Conservation (phyloP, 805 yeast species). For the Wickerhamiella shivajii region DNA sequence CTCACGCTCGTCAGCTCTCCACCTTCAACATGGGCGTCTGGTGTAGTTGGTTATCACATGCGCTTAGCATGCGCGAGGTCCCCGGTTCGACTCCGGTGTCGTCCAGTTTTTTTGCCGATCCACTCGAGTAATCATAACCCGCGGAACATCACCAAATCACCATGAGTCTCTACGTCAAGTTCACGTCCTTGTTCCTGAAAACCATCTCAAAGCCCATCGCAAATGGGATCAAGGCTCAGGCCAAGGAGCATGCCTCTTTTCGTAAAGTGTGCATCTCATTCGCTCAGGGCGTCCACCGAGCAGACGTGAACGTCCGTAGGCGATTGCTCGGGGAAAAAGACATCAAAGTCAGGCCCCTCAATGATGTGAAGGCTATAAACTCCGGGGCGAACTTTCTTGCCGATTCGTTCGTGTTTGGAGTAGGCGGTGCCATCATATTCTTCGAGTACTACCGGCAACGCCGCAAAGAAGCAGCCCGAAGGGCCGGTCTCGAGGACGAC, state of each 20-base stretch:
- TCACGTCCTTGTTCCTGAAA: conserved; percentile 54
- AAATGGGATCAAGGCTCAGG: conserved; percentile 53
- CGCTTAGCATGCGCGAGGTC: conserved; percentile 6
- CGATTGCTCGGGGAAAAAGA: conserved; percentile 40
- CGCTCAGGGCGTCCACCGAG: conserved; percentile 57
- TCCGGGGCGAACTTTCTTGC: conserved; percentile 68
- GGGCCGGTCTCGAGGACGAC: conserved; percentile 59
- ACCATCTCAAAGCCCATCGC: conserved; percentile 74
- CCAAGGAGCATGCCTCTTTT: conserved; percentile 55
- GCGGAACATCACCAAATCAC: too few relatives aligned
- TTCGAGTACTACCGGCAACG: conserved; percentile 59
- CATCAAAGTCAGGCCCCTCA: conserved; percentile 55
- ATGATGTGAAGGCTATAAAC: conserved; percentile 70
- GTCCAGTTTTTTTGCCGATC: conserved; percentile 4
- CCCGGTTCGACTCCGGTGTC: conserved; percentile 5
- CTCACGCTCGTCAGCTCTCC: too few relatives aligned
- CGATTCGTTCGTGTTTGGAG: conserved; percentile 61
- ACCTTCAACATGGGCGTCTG: too few relatives aligned
- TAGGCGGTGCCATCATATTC: conserved; percentile 62
- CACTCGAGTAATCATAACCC: too few relatives aligned
- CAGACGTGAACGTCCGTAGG: conserved; percentile 50
- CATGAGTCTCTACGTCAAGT: conserved; percentile 68
- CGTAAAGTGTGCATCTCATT: conserved; percentile 45
- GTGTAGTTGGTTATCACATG: conserved; percentile 6
- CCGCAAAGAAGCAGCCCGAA: conserved; percentile 44